Evolutionary conservation across 176 grass and related monocot genomes (phyloP).

Genomic region (Eragrostis curvula): DNA sequence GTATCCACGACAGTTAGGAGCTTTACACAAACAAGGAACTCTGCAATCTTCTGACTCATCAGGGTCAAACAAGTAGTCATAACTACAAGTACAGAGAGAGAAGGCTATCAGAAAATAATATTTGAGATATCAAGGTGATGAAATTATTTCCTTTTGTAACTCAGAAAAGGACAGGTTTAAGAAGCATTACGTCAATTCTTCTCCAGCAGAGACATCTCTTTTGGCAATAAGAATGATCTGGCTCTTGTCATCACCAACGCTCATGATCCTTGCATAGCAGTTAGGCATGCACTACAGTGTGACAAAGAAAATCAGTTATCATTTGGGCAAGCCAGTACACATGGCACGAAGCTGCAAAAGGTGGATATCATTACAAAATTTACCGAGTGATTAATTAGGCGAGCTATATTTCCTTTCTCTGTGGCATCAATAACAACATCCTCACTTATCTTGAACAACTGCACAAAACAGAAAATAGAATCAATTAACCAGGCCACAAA

Average conservation of each 20-base stretch:
- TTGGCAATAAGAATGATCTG: conserved; percentile 89
- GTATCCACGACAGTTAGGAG: conserved; percentile 83
- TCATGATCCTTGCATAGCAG: conserved; percentile 96
- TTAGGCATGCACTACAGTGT: conserved; percentile 82
- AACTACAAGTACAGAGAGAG: conserved; percentile 39
- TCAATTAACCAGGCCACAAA: neutral
- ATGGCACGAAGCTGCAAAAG: neutral
- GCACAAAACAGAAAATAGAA: conserved; percentile 35
- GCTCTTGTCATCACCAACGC: conserved; percentile 59
- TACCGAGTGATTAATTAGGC: conserved; percentile 94
- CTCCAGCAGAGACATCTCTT: conserved; percentile 71
- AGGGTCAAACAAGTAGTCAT: conserved; percentile 90
- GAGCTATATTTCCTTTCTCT: conserved; percentile 85
- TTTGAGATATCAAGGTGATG: neutral
- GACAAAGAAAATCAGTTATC: neutral
- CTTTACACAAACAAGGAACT: conserved; percentile 85
- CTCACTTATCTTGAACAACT: conserved; percentile 97
- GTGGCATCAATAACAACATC: conserved; percentile 93
- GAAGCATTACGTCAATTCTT: conserved; percentile 84
- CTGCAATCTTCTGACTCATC: conserved; percentile 81
- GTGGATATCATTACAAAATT: neutral
- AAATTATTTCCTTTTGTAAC: neutral
- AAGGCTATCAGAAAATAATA: neutral
- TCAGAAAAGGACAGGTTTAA: neutral
- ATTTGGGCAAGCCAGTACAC: neutral